phyloP scores from a whole-genome alignment of 768 basidiomycete genomes.

The Macrolepiota albuminosa region DNA sequence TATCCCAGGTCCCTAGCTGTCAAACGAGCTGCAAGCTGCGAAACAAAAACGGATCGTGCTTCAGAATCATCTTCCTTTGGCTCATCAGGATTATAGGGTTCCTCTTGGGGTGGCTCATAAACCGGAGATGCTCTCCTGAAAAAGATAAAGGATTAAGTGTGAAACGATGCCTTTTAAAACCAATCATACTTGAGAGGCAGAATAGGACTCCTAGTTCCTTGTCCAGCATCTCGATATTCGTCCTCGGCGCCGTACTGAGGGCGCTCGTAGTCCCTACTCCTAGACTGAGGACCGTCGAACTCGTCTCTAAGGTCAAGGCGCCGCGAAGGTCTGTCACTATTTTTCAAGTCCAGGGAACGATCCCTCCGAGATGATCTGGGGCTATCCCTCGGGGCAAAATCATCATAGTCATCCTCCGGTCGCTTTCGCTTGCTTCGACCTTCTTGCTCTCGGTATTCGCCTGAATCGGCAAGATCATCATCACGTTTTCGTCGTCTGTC shows the following conservation, averaged over 20 bases:
- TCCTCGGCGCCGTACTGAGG: conserved; percentile 39
- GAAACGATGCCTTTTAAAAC: conserved; percentile 1
- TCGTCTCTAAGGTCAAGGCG: conserved; percentile 57
- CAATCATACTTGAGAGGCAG: conserved; percentile 43
- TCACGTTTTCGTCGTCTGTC: conserved; percentile 62
- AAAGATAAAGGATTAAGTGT: conserved; percentile 6
- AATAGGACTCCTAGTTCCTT: conserved; percentile 35
- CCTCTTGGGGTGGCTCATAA: conserved; percentile 62
- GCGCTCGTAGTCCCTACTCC: conserved; percentile 33
- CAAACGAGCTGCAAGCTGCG: conserved; percentile 94
- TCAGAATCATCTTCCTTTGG: conserved; percentile 95
- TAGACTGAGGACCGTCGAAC: conserved; percentile 48
- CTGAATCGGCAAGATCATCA: conserved; percentile 52
- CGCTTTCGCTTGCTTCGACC: conserved; percentile 65
- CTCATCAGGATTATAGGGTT: conserved; percentile 80
- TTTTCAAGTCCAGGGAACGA: conserved; percentile 54
- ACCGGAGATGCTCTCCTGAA: conserved; percentile 67
- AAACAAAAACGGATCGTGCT: conserved; percentile 97
- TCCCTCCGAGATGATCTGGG: conserved; percentile 44
- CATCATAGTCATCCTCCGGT: conserved; percentile 49
- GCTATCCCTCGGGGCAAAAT: conserved; percentile 41
- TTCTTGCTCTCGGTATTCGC: conserved; percentile 41
- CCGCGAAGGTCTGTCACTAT: conserved; percentile 38
- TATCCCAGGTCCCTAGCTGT: conserved; percentile 96
- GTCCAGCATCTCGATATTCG: conserved; percentile 22